Base-by-base conservation (phyloP, 2,329 filamentous ascomycete genomes). In the Tolypocladium endophyticum region DNA sequence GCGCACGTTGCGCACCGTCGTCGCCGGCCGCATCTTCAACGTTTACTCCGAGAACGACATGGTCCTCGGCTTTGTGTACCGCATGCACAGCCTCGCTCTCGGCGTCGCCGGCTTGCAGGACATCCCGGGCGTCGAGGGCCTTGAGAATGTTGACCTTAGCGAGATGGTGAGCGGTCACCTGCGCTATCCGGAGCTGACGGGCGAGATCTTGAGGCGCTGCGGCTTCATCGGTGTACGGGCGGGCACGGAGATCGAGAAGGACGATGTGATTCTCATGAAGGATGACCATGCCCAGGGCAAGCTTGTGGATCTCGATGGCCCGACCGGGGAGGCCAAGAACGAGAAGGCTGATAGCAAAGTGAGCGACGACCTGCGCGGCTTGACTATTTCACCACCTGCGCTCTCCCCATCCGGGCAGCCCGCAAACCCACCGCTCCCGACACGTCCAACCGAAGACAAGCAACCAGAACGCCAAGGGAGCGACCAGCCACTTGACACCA, bases 31-130 rank as follows among this genome's bases (percentile, higher is more conserved):
- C 60, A 80, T 96, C 9, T 88, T 96, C 66, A 97, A 97, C 66
- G 90, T 93, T 11, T 96, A 88, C 73, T 93, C 90, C 1, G 85
- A 87, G 58, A 92, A 94, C 61, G 92, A 97, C 72, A 89, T 90
- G 68, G 86, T 97, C 38, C 84, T 97, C 1, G 92, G 86, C 1
- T 93, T 96, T 70, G 77, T 96, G 23, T 96, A 97, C 71, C 86
- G 92, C 53, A 87, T 90, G 2, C 91, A 89, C 47, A 92, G 87
- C 61, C 82, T 96, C 35, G 88, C 94, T 64, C 81, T 89, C 47
- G 92, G 92, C 4, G 84, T 96, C 50, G 92, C 92, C 0, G 93
- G 92, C 0, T 76, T 97, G 1, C 89, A 96, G 70, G 80, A 85
- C 38, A 83, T 95, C 30, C 67, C 85, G 60, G 82, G 80, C 11